Conservation (phyloP, 345 rosid species). For the Rhodomyrtus tomentosa region DNA sequence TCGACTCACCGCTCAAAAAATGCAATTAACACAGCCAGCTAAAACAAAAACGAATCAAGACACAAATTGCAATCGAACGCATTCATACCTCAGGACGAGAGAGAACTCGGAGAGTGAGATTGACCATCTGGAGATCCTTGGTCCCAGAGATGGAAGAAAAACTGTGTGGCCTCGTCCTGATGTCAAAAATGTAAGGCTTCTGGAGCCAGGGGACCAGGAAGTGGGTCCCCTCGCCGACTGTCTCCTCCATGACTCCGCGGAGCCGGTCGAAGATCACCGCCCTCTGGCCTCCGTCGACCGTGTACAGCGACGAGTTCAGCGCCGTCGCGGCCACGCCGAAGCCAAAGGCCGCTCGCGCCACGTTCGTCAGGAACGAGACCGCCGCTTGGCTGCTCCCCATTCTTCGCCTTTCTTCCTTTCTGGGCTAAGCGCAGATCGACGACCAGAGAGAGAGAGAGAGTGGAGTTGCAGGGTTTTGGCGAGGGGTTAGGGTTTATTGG, state of each 20-base stretch:
- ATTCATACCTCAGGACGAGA: conserved; percentile 70
- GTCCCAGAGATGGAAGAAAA: conserved; percentile 95
- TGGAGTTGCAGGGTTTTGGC: background rate
- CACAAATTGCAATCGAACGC: background rate
- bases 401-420: background rate
- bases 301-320: conserved; percentile 67
- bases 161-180: conserved; percentile 85
- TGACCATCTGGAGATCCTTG: conserved; percentile 98
- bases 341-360: conserved; percentile 74
- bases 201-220: conserved; percentile 87
- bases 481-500: background rate
- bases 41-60: background rate
- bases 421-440: background rate
- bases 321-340: conserved; percentile 62
- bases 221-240: conserved; percentile 89
- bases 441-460: background rate
- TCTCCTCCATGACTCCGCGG: conserved; percentile 75
- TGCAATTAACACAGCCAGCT: background rate
- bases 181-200: conserved; percentile 74
- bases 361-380: conserved; percentile 53
- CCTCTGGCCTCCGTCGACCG: conserved; percentile 95
- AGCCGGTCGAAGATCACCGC: conserved; percentile 93
- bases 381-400: conserved; percentile 86
- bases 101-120: conserved; percentile 94
- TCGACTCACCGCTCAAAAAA: background rate